Base-by-base conservation (phyloP, 169 alveolate genomes). In the Plasmodium sp. region DNA sequence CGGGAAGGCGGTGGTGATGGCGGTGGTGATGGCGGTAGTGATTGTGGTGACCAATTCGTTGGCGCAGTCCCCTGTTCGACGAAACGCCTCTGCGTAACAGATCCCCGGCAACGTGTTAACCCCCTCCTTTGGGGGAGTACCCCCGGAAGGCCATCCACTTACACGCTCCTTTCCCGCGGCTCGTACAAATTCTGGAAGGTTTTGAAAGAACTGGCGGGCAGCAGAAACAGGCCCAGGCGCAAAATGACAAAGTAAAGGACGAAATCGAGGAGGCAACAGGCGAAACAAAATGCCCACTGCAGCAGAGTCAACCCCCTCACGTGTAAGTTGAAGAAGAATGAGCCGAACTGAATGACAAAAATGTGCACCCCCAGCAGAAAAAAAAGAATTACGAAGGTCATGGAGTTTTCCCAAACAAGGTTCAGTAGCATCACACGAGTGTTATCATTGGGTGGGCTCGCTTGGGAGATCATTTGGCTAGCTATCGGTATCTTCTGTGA, bases 261-360 rank as follows among this genome's bases (percentile, higher is more conserved):
- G 0, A 90, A 5, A 36, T 90, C 94, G 16, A 90, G 51, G 3
- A 45, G 18, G 80, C 94, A 90, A 80, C 62, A 90, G 14, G 39
- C 48, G 71, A 90, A 80, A 39, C 90, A 90, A 1, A 90, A 14
- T 16, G 62, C 56, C 94, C 94, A 90, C 31, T 90, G 94, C 48
- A 58, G 0, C 27, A 58, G 31, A 27, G 94, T 90, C 74, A 90
- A 67, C 34, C 94, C 94, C 18, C 48, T 45, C 73, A 90, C 85
- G 18, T 90, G 94, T 39, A 79, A 90, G 39, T 80, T 80, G 67
- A 90, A 90, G 36, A 90, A 43, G 27, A 90, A 43, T 1, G 94
- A 90, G 18, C 94, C 94, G 73, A 27, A 80, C 51, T 90, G 67
- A 58, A 90, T 80, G 14, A 71, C 72, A 43, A 18, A 27, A 90